Base-by-base conservation (phyloP, 768 basidiomycete genomes). In the Auriscalpium orientale region DNA sequence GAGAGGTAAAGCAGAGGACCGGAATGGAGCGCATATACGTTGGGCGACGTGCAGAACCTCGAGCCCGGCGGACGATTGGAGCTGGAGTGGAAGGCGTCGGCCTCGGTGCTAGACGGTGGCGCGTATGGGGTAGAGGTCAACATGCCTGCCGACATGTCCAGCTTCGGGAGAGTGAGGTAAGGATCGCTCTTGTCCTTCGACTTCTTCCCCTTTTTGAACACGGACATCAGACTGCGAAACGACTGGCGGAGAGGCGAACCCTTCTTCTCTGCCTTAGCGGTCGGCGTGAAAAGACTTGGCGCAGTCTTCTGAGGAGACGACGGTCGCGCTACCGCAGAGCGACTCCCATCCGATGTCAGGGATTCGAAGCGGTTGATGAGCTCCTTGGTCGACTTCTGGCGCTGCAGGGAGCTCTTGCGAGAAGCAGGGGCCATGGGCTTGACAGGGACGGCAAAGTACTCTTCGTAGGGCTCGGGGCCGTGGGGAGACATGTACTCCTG, bases 181-280 rank as follows among this genome's bases (percentile, higher is more conserved):
- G 50, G 4, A 11, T 60, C 67, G 49, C 59, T 56, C 50, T 67
- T 71, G 13, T 66, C 60, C 22, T 54, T 61, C 35, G 53, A 28
- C 53, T 61, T 67, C 53, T 64, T 68, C 46, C 67, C 70, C 66
- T 80, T 84, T 69, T 77, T 84, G 71, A 87, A 76, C 4, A 81
- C 79, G 6, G 83, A 78, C 46, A 88, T 70, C 34, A 87, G 65
- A 60, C 82, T 87, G 43, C 79, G 77, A 58, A 88, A 70, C 16
- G 85, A 87, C 65, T 80, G 80, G 21, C 84, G 79, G 50, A 88
- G 70, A 2, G 82, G 81, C 5, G 82, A 85, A 9, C 70, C 67
- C 50, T 67, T 68, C 64, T 77, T 83, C 57, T 72, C 75, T 56
- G 75, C 77, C 60, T 70, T 68, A 13, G 63, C 46, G 8, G 46